Conservation (phyloP, 2,329 filamentous ascomycete genomes). For the Nemania sp. region DNA sequence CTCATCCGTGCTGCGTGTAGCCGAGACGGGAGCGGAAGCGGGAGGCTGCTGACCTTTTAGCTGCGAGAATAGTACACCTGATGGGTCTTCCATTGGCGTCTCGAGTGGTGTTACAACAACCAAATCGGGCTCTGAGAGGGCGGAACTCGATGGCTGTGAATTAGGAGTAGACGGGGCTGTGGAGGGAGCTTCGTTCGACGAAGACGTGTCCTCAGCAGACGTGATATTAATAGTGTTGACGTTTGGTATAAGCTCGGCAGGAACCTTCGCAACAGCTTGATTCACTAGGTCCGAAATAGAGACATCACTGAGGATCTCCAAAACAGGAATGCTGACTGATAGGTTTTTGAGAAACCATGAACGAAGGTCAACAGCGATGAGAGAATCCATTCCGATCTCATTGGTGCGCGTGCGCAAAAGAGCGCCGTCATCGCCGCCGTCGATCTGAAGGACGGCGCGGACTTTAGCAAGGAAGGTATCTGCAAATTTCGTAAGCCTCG, state of each 20-base stretch:
- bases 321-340: not conserved
- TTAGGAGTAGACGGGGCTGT: no score
- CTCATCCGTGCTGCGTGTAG: not conserved
- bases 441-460: not conserved
- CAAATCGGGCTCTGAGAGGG: no score
- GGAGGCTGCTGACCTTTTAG: not conserved
- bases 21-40: not conserved
- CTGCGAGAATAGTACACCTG: no score
- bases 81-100: no score
- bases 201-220: no score
- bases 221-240: not conserved
- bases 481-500: not conserved
- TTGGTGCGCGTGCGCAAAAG: not conserved
- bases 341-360: not conserved
- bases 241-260: not conserved
- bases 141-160: no score
- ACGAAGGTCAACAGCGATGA: not conserved
- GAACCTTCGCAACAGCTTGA: not conserved
- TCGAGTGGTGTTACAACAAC: no score
- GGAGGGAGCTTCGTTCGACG: no score
- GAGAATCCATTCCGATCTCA: conserved; percentile 5
- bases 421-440: not conserved
- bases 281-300: not conserved
- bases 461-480: not conserved
- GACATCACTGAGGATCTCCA: not conserved